Base-by-base conservation (phyloP, 345 rosid species). In the Microthlaspi erraticum region DNA sequence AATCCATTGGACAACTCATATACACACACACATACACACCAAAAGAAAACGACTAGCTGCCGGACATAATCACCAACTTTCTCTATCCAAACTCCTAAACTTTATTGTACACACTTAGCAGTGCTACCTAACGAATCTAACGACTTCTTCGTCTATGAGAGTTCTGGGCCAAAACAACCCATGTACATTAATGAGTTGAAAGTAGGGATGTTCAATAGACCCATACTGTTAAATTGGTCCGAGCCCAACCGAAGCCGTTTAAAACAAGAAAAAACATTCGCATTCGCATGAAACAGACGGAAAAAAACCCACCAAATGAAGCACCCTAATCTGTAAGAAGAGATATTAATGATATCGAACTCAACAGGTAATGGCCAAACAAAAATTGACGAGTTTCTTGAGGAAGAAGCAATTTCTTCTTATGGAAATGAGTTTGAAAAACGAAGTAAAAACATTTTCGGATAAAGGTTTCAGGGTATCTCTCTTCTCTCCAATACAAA, bases 401-500 rank as follows among this genome's bases (percentile, higher is more conserved):
- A 54, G 38, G 23, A 54, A 61, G 60, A 75, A 43, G 58, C 29
- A 12, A 68, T 44, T 12, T 31, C 56, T 43, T 74, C 41, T 68
- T 17, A 26, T 7, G 23, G 64, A 68, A 68, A 62, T 11, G 63
- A 59, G 34, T 51, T 52, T 66, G 29, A 49, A 66, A 49, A 26
- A 39, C 1, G 18, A 0, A 29, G 51, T 39, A 31, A 51, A 60
- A 51, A 60, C 49, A 26, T 38, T 39, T 8, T 69, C 8, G 18
- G 45, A 57, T 19, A 71, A 71, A 52, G 33, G n/a, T 60, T 32
- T 20, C 57, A 72, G 31, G 60, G 33, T 20, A 78, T 66, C 67
- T 82, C 77, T 43, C 84, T 77, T 89, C 87, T 94, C 81, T 89
- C 81, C 51, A 89, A 60, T 51, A 91, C 65, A 82, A 87, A 89